These are phyloP conservation scores for Grosmannia huntii DNA, from an alignment of 2,329 filamentous ascomycete genomes.

Conservation along the genomic window DNA sequence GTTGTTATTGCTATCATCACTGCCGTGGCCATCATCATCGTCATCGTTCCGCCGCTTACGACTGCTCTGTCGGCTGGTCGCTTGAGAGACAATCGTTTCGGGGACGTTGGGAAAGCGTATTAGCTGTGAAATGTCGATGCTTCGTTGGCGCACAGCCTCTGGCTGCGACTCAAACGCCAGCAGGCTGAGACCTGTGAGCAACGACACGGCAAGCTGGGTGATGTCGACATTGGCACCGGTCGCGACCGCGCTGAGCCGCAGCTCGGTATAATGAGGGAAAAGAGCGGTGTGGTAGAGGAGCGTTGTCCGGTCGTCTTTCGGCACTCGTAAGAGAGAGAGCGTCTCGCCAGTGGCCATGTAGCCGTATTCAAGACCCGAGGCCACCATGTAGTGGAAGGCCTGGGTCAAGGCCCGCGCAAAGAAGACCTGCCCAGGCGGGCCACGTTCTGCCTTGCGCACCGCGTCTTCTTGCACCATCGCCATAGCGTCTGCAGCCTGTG, in stretches of 20 bases:
- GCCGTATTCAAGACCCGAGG: constrained; percentile 1
- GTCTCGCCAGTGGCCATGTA: constrained; percentile 6
- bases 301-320: constrained; percentile 1
- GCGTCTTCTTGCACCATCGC: constrained; percentile 1
- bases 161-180: constrained; percentile 1
- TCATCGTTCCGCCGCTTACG: constrained; percentile 1
- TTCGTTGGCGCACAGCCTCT: background rate
- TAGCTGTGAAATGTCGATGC: background rate
- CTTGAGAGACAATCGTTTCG: background rate
- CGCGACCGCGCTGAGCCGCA: background rate
- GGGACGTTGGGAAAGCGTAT: background rate
- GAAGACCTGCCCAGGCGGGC: constrained; percentile 4
- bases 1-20: background rate
- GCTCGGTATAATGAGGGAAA: background rate
- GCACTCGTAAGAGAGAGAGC: constrained; percentile 1
- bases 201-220: background rate
- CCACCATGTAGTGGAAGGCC: constrained; percentile 6
- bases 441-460: background rate
- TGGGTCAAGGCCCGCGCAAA: constrained; percentile 4
- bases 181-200: background rate
- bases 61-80: background rate
- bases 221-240: background rate
- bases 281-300: constrained; percentile 5
- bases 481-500: background rate
- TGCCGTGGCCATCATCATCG: background rate